Percentiles rank a stretch among this genome's conserved stretches.
These are phyloP conservation scores for Aegilops sharonensis DNA, from an alignment of 176 grass and related monocot species.

Conservation along the genomic window DNA sequence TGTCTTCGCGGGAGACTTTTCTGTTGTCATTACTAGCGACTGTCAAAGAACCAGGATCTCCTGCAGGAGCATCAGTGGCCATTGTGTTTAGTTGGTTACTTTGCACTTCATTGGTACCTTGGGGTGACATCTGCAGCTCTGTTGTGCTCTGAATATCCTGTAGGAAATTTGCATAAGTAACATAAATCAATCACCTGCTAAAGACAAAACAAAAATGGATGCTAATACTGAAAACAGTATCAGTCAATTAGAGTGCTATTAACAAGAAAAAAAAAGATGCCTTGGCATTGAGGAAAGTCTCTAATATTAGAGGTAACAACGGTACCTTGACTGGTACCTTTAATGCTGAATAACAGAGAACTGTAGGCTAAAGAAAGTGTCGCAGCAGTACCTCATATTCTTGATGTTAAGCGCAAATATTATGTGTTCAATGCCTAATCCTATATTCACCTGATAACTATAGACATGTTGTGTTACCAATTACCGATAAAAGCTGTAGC, in stretches of 20 bases:
- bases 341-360: too few relatives aligned
- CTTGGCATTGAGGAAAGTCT: neutral
- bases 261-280: slow-evolving; percentile 12
- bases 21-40: slow-evolving; percentile 72
- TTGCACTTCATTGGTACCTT: slow-evolving; percentile 74
- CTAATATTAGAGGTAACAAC: neutral
- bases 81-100: slow-evolving; percentile 55
- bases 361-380: too few relatives aligned
- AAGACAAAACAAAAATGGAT: neutral
- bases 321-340: too few relatives aligned
- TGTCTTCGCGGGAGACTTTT: slow-evolving; percentile 94
- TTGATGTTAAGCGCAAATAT: neutral
- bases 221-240: slow-evolving; percentile 1
- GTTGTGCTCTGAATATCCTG: slow-evolving; percentile 79
- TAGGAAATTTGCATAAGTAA: slow-evolving; percentile 28
- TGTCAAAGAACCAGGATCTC: slow-evolving; percentile 59
- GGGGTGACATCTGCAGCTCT: slow-evolving; percentile 59
- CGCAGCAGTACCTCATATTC: too few relatives aligned
- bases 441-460: neutral
- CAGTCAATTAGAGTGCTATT: slow-evolving; percentile 15
- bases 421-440: neutral
- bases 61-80: slow-evolving; percentile 57
- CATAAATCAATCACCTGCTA: neutral
- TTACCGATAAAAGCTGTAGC: neutral
- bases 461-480: neutral